These are phyloP conservation scores for Atalantia buxifolia DNA, from an alignment of 345 rosid genomes.

Conservation along the genomic window DNA sequence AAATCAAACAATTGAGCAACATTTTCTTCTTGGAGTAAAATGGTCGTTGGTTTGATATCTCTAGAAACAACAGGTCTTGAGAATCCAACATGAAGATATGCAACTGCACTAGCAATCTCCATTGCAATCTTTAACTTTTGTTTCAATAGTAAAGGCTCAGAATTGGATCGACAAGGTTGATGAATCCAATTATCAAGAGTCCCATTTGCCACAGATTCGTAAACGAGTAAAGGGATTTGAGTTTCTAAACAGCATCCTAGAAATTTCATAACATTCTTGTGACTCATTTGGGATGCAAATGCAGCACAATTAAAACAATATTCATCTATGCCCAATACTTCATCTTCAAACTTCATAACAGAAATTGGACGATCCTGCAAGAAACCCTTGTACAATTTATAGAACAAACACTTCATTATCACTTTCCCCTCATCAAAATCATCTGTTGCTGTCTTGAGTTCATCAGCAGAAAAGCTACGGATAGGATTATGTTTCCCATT, in stretches of 20 bases:
- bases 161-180: background rate
- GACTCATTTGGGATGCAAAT: background rate
- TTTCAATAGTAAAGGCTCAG: background rate
- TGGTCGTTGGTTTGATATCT: constrained; percentile 6
- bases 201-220: background rate
- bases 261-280: background rate
- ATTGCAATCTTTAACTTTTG: background rate
- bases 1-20: background rate
- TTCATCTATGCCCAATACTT: too few species aligned
- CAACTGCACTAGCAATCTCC: background rate
- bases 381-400: constrained; percentile 2
- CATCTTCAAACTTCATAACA: constrained; percentile 7
- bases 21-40: background rate
- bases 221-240: background rate
- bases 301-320: background rate
- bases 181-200: background rate
- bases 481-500: constrained; percentile 17
- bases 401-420: background rate
- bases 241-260: background rate
- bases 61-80: constrained; percentile 15
- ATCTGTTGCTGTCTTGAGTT: constrained; percentile 15
- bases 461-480: constrained; percentile 5
- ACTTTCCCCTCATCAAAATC: background rate
- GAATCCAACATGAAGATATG: constrained; percentile 24
- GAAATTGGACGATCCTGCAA: constrained; percentile 10